Percentiles rank a stretch among this genome's conserved stretches.
These are phyloP conservation scores for Acer yangbiense DNA, from an alignment of 345 rosid species.

Conservation along the genomic window DNA sequence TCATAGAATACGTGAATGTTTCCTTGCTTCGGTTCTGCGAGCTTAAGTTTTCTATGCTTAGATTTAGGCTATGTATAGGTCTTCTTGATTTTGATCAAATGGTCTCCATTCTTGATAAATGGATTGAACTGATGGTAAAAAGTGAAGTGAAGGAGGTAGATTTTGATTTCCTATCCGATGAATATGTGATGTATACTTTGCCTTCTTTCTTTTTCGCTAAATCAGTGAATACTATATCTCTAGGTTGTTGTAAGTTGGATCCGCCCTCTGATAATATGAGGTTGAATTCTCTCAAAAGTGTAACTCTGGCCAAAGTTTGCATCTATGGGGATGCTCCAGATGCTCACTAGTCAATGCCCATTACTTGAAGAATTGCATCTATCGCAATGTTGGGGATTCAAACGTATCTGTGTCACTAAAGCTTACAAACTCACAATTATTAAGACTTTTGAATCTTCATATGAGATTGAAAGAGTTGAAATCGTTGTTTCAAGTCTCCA, in stretches of 20 bases:
- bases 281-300: neutral
- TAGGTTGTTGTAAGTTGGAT: conserved; percentile 1
- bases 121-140: neutral
- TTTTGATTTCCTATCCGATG: neutral
- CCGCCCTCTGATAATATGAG: neutral
- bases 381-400: neutral
- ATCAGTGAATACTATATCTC: neutral
- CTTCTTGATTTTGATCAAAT: neutral
- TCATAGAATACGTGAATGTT: neutral
- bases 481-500: neutral
- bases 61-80: neutral
- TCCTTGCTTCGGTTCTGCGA: neutral
- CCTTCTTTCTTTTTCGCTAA: neutral
- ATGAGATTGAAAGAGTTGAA: neutral
- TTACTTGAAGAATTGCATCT: neutral
- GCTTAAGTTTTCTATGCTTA: neutral
- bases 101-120: neutral
- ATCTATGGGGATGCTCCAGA: neutral
- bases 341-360: neutral
- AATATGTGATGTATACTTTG: neutral
- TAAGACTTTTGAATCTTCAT: neutral
- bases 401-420: neutral
- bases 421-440: neutral
- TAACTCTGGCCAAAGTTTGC: neutral
- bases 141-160: neutral